These are phyloP conservation scores for Pseudogymnoascus sp. DNA, from an alignment of 2,329 filamentous ascomycete genomes.

Conservation along the genomic window DNA sequence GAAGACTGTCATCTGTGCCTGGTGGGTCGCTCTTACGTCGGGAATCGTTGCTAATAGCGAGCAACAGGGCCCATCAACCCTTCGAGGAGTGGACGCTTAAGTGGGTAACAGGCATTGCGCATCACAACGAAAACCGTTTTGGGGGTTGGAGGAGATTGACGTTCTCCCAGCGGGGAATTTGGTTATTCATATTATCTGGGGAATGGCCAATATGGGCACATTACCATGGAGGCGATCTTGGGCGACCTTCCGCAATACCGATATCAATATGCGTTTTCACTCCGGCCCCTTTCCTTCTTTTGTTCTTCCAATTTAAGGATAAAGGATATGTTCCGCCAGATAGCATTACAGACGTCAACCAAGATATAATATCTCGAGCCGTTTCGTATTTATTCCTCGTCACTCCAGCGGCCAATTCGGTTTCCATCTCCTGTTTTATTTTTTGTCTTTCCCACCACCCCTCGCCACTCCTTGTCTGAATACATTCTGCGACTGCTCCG, in stretches of 20 bases:
- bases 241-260: conserved; percentile 7
- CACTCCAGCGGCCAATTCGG: neutral
- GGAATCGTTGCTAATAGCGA: conserved; percentile 1
- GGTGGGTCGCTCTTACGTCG: neutral
- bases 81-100: conserved; percentile 3
- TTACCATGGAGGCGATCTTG: neutral
- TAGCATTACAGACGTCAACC: conserved; percentile 3
- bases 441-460: neutral
- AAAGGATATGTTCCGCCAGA: neutral
- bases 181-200: conserved; percentile 1
- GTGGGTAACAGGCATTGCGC: conserved; percentile 7
- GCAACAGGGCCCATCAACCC: neutral
- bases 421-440: neutral
- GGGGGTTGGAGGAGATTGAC: conserved; percentile 1
- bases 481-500: neutral
- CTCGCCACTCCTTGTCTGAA: neutral
- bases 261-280: neutral
- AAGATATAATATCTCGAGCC: conserved; percentile 1
- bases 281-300: neutral
- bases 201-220: conserved; percentile 4
- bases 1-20: neutral
- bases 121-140: conserved; percentile 2
- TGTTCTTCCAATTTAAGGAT: neutral
- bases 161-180: neutral
- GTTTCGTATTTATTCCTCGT: neutral